Evolutionary conservation across 2,329 filamentous ascomycete genomes (phyloP).

Genomic region (Aspergillus udagawae): DNA sequence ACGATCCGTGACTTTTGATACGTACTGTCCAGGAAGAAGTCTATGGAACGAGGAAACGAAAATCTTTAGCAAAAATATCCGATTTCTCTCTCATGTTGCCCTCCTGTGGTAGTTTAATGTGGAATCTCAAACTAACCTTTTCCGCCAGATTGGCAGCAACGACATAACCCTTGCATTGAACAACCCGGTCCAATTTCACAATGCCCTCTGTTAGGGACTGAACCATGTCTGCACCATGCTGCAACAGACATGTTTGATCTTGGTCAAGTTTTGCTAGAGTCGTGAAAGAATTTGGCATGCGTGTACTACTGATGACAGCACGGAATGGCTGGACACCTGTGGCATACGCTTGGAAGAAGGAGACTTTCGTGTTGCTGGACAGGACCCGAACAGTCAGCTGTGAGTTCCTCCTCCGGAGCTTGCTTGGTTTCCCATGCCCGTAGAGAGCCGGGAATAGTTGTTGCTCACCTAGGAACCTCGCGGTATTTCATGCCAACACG

Average conservation of each 20-base stretch:
- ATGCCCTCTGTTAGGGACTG: conserved; percentile 43
- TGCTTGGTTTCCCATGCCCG: neutral
- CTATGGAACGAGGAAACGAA: conserved; percentile 6
- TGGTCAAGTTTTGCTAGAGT: conserved; percentile 52
- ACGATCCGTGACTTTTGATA: conserved; percentile 25
- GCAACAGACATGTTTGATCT: conserved; percentile 54
- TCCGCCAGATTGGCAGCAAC: conserved; percentile 30
- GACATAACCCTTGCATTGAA: conserved; percentile 31
- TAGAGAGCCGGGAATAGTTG: conserved; percentile 1
- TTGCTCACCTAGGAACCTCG: conserved; percentile 53
- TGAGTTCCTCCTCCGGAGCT: conserved; percentile 6
- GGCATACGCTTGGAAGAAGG: conserved; percentile 56
- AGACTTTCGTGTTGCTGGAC: conserved; percentile 57
- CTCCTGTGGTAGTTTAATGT: neutral
- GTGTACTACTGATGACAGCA: conserved; percentile 46
- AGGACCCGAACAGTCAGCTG: conserved; percentile 10
- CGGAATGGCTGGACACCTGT: conserved; percentile 52
- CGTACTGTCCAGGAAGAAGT: conserved; percentile 31
- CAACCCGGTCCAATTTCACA: conserved; percentile 33
- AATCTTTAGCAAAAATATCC: conserved; percentile 11
- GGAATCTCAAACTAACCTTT: conserved; percentile 20
- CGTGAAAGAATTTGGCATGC: conserved; percentile 52
- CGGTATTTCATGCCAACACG: conserved; percentile 53
- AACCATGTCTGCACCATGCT: conserved; percentile 56
- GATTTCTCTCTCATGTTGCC: neutral